Evolutionary conservation across 2,329 filamentous ascomycete species (phyloP).

Genomic region (Lanzia echinophila): DNA sequence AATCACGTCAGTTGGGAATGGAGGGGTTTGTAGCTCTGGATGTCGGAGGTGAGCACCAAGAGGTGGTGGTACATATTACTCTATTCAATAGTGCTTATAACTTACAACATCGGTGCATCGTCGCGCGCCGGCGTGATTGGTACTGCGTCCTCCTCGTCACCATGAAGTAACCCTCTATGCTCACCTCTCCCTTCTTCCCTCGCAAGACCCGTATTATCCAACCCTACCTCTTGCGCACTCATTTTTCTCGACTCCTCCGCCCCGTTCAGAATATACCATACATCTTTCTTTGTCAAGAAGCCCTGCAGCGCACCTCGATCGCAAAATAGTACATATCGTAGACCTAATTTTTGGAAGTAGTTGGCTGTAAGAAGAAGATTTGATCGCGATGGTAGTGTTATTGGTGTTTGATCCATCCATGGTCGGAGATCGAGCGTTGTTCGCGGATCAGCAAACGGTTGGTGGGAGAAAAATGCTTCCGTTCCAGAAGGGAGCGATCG

Average conservation of each 20-base stretch:
- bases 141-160: conserved; percentile 27
- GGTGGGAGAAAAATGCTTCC: conserved; percentile 78
- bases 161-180: conserved; percentile 37
- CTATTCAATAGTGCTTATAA: too few species aligned
- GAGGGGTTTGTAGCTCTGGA: too few species aligned
- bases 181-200: conserved; percentile 37
- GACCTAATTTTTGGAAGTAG: conserved; percentile 91
- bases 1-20: too few species aligned
- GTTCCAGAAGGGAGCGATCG: conserved; percentile 61
- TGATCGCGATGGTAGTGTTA: conserved; percentile 73
- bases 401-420: conserved; percentile 98
- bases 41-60: too few species aligned
- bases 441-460: conserved; percentile 70
- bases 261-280: conserved; percentile 87
- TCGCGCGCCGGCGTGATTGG: conserved; percentile 17
- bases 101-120: conserved; percentile 23
- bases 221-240: conserved; percentile 27
- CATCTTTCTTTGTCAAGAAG: conserved; percentile 92
- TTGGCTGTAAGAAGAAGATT: conserved; percentile 78
- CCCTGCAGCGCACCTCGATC: conserved; percentile 78
- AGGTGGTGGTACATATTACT: too few species aligned
- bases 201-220: conserved; percentile 32
- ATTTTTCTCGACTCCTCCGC: conserved; percentile 53
- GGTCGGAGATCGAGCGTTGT: conserved; percentile 80
- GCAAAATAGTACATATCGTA: conserved; percentile 83